Evolutionary conservation across 805 yeast species (phyloP).

Genomic region (Monosporozyma yasuniensis): DNA sequence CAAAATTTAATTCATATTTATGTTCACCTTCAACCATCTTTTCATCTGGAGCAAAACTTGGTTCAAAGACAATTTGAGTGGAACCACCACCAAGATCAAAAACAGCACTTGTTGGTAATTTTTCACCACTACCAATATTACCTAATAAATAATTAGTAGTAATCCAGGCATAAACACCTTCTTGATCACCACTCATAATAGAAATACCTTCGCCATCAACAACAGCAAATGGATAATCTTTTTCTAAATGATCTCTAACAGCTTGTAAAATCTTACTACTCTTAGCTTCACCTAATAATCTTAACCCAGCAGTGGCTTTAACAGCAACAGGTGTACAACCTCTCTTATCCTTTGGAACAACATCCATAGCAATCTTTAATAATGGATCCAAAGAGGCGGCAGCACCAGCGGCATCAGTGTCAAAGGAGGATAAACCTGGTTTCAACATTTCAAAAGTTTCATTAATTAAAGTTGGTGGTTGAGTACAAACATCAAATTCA

Average conservation of each 20-base stretch:
- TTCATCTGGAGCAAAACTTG: conserved; percentile 55
- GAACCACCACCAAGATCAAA: conserved; percentile 98
- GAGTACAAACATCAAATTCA: conserved; percentile 75
- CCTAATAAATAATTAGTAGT: conserved; percentile 90
- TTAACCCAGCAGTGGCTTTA: conserved; percentile 95
- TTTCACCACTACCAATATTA: conserved; percentile 71
- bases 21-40: conserved; percentile 80
- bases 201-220: conserved; percentile 80
- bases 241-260: conserved; percentile 67
- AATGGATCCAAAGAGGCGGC: conserved; percentile 85
- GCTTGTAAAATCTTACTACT: conserved; percentile 62
- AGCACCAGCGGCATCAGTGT: conserved; percentile 72
- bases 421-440: conserved; percentile 86
- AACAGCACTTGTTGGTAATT: conserved; percentile 86
- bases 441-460: conserved; percentile 84
- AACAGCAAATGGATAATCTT: conserved; percentile 84
- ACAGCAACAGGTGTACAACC: conserved; percentile 90
- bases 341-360: conserved; percentile 66
- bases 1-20: conserved; percentile 71
- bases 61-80: conserved; percentile 97
- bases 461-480: conserved; percentile 70
- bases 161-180: conserved; percentile 98
- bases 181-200: conserved; percentile 93
- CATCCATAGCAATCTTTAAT: conserved; percentile 60
- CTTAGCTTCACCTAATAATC: conserved; percentile 72